A percentile compares a stretch with the other conserved stretches of the same genome.
These are phyloP conservation scores for Tolypocladium endophyticum DNA, from an alignment of 2,329 filamentous ascomycete species.

Conservation along the genomic window DNA sequence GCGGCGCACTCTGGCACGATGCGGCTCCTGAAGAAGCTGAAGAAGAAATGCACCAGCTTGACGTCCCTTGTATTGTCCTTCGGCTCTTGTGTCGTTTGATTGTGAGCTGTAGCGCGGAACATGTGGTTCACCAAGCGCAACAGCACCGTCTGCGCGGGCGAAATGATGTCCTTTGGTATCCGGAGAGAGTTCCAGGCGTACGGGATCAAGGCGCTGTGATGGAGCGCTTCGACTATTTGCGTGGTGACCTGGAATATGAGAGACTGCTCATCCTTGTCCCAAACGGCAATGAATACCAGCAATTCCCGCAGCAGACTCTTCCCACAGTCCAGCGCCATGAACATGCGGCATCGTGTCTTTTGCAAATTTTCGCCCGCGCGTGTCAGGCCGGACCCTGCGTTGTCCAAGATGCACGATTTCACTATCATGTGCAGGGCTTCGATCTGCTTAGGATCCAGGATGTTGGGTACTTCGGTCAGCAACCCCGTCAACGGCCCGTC, in stretches of 20 bases:
- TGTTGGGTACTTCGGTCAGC: conserved; percentile 87
- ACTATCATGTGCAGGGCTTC: conserved; percentile 96
- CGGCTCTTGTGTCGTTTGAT: conserved; percentile 29
- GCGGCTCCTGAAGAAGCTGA: conserved; percentile 82
- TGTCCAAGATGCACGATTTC: conserved; percentile 85
- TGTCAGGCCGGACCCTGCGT: conserved; percentile 59
- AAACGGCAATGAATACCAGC: conserved; percentile 91
- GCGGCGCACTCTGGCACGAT: conserved; percentile 91
- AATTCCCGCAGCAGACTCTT: conserved; percentile 83
- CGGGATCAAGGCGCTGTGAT: conserved; percentile 79
- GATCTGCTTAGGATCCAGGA: conserved; percentile 88
- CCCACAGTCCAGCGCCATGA: conserved; percentile 82
- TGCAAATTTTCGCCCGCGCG: conserved; percentile 71
- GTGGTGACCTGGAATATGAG: conserved; percentile 95
- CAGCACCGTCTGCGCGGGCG: conserved; percentile 85
- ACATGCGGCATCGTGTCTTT: conserved; percentile 78
- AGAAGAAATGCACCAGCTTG: conserved; percentile 75
- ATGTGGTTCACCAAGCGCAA: conserved; percentile 86
- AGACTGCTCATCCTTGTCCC: conserved; percentile 89
- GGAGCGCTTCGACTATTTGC: conserved; percentile 87
- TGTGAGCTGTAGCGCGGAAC: conserved; percentile 50
- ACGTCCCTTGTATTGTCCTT: conserved; percentile 46
- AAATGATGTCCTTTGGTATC: conserved; percentile 92
- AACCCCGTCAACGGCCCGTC: conserved; percentile 74
- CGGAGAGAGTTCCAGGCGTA: conserved; percentile 87